Evolutionary conservation across 352 stramenopile species (phyloP), one percentile per base, ranked within the genome.

Genomic region (Pythium insidiosum): DNA sequence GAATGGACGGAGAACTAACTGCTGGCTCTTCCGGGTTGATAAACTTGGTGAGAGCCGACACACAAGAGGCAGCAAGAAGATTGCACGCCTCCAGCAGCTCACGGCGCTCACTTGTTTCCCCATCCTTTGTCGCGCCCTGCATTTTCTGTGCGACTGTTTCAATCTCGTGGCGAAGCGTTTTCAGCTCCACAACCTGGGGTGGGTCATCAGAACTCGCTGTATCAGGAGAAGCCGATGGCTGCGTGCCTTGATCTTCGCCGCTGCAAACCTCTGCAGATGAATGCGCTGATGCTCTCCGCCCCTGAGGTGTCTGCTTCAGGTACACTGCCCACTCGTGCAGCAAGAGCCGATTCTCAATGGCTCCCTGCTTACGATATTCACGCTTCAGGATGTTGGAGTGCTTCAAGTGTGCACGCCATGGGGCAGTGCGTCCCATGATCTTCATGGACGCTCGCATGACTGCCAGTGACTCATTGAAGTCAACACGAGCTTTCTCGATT

Each of bases 141-240:
- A 74, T 34, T 21, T 76, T 55, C 16, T 73, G 68, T 19, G 73
- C 71, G 19, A 71, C 65, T 22, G 63, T 28, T 10, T 68, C 65
- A 12, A 89, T 82, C 43, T 86, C 71, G 44, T 84, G 58, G 2
- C 71, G 64, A 26, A 89, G 65, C 38, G 75, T 80, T 46, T 89
- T 89, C 66, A 89, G 84, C 38, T 82, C 67, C 12, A 74, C 53
- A 5, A 85, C 48, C 16, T 85, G 66, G 1, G 67, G 55, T 2
- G 68, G 43, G n/a, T 86, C 71, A 4, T 53, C 65, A 1, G 51
- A 60, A 37, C 78, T 62, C 37, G 12, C 6, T 16, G 13, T 43
- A n/a, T 5, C 9, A 15, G 28, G 28, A 13, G 9, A 9, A 33
- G 28, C 28, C 9, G 15, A 15, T 13, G 28, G 28, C 9, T 13